Evolutionary conservation across 768 basidiomycete genomes (phyloP), one percentile per base, ranked within the genome.

Genomic region (Amanita thiersii): DNA sequence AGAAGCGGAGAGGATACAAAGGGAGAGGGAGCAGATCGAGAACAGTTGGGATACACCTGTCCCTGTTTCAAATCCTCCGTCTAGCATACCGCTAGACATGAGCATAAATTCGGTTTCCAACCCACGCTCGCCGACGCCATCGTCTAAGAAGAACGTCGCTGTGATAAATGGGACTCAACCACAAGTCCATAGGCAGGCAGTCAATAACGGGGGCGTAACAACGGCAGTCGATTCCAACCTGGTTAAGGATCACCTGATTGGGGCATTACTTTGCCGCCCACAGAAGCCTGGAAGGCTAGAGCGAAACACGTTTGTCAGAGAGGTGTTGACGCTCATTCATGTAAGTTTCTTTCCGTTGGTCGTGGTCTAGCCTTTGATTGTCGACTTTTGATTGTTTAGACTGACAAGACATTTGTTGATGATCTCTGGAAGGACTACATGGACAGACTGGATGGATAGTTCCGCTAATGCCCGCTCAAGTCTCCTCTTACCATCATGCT

Each of bases 341-440:
- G 79, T 81, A 40, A 48, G 77, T 65, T 28, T 12, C 48, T 26
- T 19, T 30, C 25, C 20, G 35, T 23, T 11, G 26, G 21, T 42
- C 6, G 12, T 25, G 29, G 24, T 12, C 21, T 37, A 33, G 28
- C 43, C 33, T 23, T 32, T 18, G 25, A 18, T 20, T 47, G 32
- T 52, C 38, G 43, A 45, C 40, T 14, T 24, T 47, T 36, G 25
- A 34, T 33, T 19, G 11, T 28, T 19, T 50, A 85, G 82, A 81
- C 72, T 40, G 77, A 85, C 62, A 68, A 73, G 49, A 58, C 65
- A 11, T 86, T 85, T 50, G 79, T 79, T 45, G 79, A 86, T 48
- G 58, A 62, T 28, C 65, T 82, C 34, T 80, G 69, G 63, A 66
- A 62, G 44, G 71, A 75, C 32, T 83, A 81, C 45, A 58, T 51